These are phyloP conservation scores for Desmodesmus armatus DNA, from an alignment of 139 green algal species.

Conservation along the genomic window DNA sequence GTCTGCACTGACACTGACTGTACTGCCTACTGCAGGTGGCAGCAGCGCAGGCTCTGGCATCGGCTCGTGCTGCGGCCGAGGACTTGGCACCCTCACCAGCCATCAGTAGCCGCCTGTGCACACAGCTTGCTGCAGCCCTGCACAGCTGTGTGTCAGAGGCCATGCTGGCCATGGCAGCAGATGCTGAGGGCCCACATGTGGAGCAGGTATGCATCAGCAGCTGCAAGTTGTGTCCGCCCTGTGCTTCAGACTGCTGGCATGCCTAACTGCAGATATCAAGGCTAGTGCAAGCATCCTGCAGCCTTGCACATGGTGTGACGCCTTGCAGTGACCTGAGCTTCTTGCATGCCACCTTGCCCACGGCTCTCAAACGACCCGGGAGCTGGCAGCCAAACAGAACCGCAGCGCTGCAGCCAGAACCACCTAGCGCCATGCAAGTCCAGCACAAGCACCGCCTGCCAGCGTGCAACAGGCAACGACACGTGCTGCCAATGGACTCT, in stretches of 20 bases:
- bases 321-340: no score
- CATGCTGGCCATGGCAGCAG: neutral
- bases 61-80: neutral
- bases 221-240: neutral
- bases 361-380: no score
- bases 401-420: no score
- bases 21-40: neutral
- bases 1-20: neutral
- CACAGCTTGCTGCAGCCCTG: neutral
- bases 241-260: neutral
- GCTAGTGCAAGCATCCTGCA: no score
- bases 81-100: neutral
- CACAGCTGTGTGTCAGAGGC: neutral
- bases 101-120: slow-evolving; percentile 2
- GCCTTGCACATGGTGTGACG: no score
- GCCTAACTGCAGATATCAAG: no score
- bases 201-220: neutral
- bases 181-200: neutral
- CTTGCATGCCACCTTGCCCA: no score
- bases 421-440: no score
- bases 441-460: no score
- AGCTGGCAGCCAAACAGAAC: no score
- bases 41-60: neutral
- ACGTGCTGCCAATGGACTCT: no score
- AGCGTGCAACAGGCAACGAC: no score